Evolutionary conservation across 768 basidiomycete species (phyloP), one percentile per base, ranked within the genome.

Genomic region (Auriculariales sp.): DNA sequence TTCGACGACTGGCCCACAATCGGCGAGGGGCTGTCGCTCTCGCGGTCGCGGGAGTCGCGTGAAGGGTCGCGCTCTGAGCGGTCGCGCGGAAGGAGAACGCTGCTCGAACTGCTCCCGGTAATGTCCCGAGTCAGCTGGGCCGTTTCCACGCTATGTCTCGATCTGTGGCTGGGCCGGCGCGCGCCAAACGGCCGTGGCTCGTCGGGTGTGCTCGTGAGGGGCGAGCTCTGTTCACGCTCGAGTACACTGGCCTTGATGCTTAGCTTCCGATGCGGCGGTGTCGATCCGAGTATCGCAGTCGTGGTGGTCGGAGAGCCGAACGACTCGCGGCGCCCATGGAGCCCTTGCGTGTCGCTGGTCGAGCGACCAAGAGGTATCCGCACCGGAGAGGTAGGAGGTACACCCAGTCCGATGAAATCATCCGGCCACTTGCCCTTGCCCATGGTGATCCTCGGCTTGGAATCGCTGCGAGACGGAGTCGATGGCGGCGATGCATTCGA

Each of bases 341-440:
- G n/a, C n/a, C n/a, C n/a, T n/a, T n/a, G n/a, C 15, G 22, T 25
- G 7, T 44, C 19, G 1, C 14, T 11, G 15, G 22, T 19, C 12
- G 22, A 10, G n/a, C n/a, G n/a, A n/a, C n/a, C n/a, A n/a, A n/a
- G n/a, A 25, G 39, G 39, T 19, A 44, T 44, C 22, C 39, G 39
- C 39, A 44, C 27, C 7, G 39, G 39, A 19, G 39, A 44, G 22
- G 39, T 24, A 10, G 39, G 39, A 12, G 22, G 39, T n/a, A n/a
- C n/a, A 15, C 39, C 39, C 19, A 44, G 39, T 7, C 31, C 77
- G 49, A 87, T 60, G 60, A 86, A 83, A 62, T 86, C 84, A 63
- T 86, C 83, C 0, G 86, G 83, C 83, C 83, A 87, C 62, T 82
- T 85, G 51, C 81, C 84, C 61, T 86, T 83, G 29, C 78, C 77